Percentiles rank a stretch among this genome's conserved stretches.
Evolutionary conservation across 371 early-diverging fungal species (phyloP).

Genomic region (Lichtheimia hyalospora): DNA sequence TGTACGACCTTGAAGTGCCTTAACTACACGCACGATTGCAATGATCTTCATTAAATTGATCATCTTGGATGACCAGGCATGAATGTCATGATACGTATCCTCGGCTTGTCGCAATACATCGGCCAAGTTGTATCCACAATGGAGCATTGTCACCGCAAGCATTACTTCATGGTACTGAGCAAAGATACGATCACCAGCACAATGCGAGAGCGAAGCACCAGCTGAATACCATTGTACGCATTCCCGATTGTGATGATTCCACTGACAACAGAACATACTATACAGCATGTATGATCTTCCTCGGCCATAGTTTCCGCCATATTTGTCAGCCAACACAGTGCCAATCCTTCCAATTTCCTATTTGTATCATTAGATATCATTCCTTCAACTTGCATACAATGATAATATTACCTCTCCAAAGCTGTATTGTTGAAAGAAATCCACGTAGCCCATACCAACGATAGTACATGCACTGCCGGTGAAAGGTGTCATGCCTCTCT

Average conservation of each 20-base stretch:
- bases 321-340: conserved; percentile 22
- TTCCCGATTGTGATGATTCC: conserved; percentile 38
- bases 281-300: conserved; percentile 33
- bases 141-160: no score
- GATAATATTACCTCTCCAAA: conserved; percentile 28
- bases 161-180: conserved; percentile 15
- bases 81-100: conserved; percentile 33
- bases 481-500: conserved; percentile 23
- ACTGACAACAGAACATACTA: conserved; percentile 22
- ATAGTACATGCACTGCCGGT: conserved; percentile 28
- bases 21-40: conserved; percentile 38
- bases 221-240: conserved; percentile 12
- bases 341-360: conserved; percentile 34
- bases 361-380: neutral
- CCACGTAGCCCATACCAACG: conserved; percentile 29
- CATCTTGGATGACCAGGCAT: conserved; percentile 37
- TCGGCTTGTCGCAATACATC: conserved; percentile 31
- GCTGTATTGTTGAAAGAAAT: conserved; percentile 19
- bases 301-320: conserved; percentile 27
- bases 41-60: conserved; percentile 31
- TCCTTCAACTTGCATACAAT: neutral
- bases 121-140: conserved; percentile 16
- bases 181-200: conserved; percentile 48
- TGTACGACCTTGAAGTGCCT: conserved; percentile 43
- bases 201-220: conserved; percentile 13